phyloP scores from a whole-genome alignment of 2,329 filamentous ascomycete species.

The Aspergillus sp. region DNA sequence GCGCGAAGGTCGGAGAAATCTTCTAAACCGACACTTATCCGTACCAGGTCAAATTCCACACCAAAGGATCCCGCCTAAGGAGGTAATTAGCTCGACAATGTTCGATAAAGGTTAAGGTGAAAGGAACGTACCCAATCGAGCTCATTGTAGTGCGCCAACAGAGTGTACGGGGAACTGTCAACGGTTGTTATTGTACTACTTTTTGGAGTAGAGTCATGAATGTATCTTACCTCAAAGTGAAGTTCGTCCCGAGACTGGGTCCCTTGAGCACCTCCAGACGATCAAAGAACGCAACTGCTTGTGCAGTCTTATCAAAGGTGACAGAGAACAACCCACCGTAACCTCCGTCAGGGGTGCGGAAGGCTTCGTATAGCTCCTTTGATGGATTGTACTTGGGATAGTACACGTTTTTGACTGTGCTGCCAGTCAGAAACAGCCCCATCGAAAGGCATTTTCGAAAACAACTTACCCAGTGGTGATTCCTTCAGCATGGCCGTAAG shows the following conservation, averaged over 20 bases:
- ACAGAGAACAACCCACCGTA: slow-evolving; percentile 89
- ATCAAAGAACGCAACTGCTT: slow-evolving; percentile 83
- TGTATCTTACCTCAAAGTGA: slow-evolving; percentile 66
- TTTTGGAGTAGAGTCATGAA: neutral
- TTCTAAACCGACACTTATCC: slow-evolving; percentile 88
- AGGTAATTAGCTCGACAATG: slow-evolving; percentile 11
- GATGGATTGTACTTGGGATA: slow-evolving; percentile 81
- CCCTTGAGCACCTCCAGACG: slow-evolving; percentile 85
- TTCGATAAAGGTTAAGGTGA: neutral
- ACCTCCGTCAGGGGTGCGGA: slow-evolving; percentile 69
- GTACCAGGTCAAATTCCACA: slow-evolving; percentile 74
- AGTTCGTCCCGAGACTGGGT: slow-evolving; percentile 93
- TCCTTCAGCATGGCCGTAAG: slow-evolving; percentile 70
- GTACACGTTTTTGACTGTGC: slow-evolving; percentile 71
- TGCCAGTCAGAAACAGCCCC: slow-evolving; percentile 26
- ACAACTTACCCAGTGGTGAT: slow-evolving; percentile 51
- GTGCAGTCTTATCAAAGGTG: slow-evolving; percentile 67
- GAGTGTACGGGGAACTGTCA: slow-evolving; percentile 77
- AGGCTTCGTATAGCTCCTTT: slow-evolving; percentile 72
- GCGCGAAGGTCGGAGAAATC: slow-evolving; percentile 65
- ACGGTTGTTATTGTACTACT: neutral
- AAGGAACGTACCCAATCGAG: slow-evolving; percentile 73
- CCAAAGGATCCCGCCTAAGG: slow-evolving; percentile 68
- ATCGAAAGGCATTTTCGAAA: neutral
- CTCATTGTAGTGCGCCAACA: slow-evolving; percentile 89